Evolutionary conservation across 148 eudicot genomes (phyloP).

Genomic region (Euryodendron excelsum): DNA sequence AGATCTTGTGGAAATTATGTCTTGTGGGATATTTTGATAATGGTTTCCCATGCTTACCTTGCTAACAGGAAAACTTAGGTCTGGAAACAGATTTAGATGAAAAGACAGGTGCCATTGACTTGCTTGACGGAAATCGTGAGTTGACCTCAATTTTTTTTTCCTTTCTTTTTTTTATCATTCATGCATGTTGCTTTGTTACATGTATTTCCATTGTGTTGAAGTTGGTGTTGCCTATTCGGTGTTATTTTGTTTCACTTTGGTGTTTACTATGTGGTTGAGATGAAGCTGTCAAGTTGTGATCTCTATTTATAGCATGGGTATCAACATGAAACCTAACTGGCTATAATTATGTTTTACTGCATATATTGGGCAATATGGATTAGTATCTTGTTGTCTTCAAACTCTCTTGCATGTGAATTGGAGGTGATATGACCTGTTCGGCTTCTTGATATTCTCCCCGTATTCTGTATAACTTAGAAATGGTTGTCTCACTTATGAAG

Average conservation of each 20-base stretch:
- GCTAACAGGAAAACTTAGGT: slow-evolving; percentile 27
- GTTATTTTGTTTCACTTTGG: not conserved
- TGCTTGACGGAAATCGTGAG: slow-evolving; percentile 40
- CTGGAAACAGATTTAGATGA: slow-evolving; percentile 28
- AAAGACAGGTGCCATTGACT: slow-evolving; percentile 20
- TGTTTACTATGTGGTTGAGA: not conserved
- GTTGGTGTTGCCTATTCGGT: not conserved
- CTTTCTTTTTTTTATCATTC: too few species aligned
- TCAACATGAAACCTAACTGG: too few species aligned
- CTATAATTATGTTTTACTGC: not conserved
- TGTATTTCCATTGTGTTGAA: not conserved
- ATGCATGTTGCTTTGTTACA: not conserved
- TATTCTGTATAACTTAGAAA: not conserved
- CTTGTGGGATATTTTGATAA: not conserved
- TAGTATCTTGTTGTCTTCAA: too few species aligned
- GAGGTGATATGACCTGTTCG: not conserved
- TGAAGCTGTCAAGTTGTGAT: not conserved
- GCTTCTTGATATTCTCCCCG: too few species aligned
- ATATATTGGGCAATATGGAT: not conserved
- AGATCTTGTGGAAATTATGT: slow-evolving; percentile 4
- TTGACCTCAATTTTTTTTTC: not conserved
- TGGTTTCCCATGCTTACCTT: slow-evolving; percentile 4
- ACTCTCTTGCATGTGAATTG: not conserved
- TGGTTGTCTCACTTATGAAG: not conserved
- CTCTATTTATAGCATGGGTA: not conserved